Base-by-base conservation (phyloP, 352 stramenopile species). In the Pythium periplocum region DNA sequence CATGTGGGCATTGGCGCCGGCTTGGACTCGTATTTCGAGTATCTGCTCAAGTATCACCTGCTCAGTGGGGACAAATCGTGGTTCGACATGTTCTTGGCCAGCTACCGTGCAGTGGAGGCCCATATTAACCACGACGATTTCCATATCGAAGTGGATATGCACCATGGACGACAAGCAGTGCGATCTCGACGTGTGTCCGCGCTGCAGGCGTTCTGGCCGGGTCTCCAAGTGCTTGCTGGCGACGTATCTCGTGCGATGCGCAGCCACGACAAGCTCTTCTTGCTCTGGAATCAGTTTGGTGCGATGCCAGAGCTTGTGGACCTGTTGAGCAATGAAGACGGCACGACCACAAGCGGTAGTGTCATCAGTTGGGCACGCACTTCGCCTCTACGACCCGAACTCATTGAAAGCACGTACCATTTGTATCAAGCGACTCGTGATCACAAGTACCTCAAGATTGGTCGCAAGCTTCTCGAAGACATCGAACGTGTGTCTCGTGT, bases 1-100 rank as follows among this genome's bases (percentile, higher is more conserved):
- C 71, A 90, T 41, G 83, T 87, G 5, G 76, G 90, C 37, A 93
- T 98, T 49, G 94, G 93, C 33, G 85, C 86, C 0, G 98, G 98
- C 30, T 82, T 97, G 1, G 96, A 99, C 70, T 98, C 90, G 45
- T 99, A 97, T 65, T 98, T 98, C 58, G 97, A 99, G 71, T 98
- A 99, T 66, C 61, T 98, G 37, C 64, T 98, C n/a, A 99, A 99
- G 68, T 95, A 96, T 57, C 90, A 98, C 61, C 71, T 98, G 37
- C 67, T 99, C n/a, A 98, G 97, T 64, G 90, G 90, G 26, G 90
- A 98, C 52, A 59, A 84, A 12, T 59, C 80, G 72, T 86, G 96
- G 85, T 75, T 98, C 67, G 76, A 78, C 8, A 98, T 98, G 90
- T 98, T 95, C 65, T 87, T 89, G 50, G 62, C 64, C 36, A 93